Base-by-base conservation (phyloP, 1,284 basidiomycete genomes). In the Cystobasidiaceae sp. region DNA sequence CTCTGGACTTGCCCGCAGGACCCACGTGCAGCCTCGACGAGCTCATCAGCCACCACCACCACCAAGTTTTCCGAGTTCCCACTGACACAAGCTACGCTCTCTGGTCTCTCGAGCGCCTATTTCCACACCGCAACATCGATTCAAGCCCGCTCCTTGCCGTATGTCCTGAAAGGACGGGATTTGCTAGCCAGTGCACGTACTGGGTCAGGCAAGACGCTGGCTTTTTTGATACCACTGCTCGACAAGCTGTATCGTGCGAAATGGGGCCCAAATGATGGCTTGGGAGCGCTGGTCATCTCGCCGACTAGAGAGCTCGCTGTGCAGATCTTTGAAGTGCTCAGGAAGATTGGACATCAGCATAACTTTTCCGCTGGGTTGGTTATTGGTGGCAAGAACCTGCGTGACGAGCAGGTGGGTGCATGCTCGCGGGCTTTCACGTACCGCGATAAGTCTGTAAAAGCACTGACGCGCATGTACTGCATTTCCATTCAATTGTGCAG, bases 291-390 rank as follows among this genome's bases (percentile, higher is more conserved):
- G 48, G 85, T 98, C 70, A 90, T 98, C 70, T 93, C 90, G 2
- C 96, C 96, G 0, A 98, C 94, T 0, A 82, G 94, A 63, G 96
- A 98, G 79, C 80, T 98, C 58, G 93, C 93, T 0, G 89, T 97
- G 11, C 93, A 97, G 81, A 97, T 96, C 69, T 98, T 98, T 76
- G 92, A 94, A 63, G 93, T 97, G 4, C 79, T 98, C 9, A 85
- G 91, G 43, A 89, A 89, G 61, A 91, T 97, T 67, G 96, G 96
- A 2, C 86, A 87, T 55, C 86, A 86, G 74, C 94, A 97, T 75
- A 83, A 84, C 13, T 96, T 97, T 77, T 96, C 92, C 4, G 94
- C 94, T 0, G 94, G 94, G 0, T 80, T 98, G 19, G 88, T 98
- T 25, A 97, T 98, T 61, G 94, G 94, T 21, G 94, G 94, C 49